Conservation (phyloP, 768 basidiomycete species). For the Termitomyces titanicus region DNA sequence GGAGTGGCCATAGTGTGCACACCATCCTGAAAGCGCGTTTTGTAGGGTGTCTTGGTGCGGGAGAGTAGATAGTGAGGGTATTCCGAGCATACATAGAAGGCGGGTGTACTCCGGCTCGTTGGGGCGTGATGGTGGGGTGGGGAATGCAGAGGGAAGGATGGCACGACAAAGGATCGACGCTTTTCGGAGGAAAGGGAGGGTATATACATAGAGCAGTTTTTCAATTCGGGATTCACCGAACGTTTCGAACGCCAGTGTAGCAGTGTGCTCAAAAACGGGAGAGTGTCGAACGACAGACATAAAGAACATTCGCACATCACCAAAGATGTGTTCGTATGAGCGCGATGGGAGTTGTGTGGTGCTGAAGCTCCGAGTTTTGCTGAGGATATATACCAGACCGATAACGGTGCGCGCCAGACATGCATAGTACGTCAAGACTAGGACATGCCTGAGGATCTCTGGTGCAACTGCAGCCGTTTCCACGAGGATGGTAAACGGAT, state of each 20-base stretch:
- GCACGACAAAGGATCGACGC: conserved; percentile 83
- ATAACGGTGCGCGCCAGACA: conserved; percentile 84
- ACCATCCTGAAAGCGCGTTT: conserved; percentile 87
- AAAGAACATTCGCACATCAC: conserved; percentile 84
- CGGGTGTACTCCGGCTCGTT: conserved; percentile 70
- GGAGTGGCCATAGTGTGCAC: conserved; percentile 81
- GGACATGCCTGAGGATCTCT: conserved; percentile 83
- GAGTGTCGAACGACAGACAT: conserved; percentile 90
- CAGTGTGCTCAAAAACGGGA: conserved; percentile 81
- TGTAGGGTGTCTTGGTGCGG: conserved; percentile 85
- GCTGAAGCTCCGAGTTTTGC: conserved; percentile 60
- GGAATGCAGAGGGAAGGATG: conserved; percentile 61
- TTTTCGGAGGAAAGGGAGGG: conserved; percentile 87
- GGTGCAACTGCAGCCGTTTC: conserved; percentile 90
- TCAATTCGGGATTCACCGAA: conserved; percentile 85
- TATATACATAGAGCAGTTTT: conserved; percentile 82
- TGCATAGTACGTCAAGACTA: conserved; percentile 89
- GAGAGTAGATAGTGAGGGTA: conserved; percentile 76
- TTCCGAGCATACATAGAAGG: conserved; percentile 68
- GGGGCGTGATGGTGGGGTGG: conserved; percentile 38
- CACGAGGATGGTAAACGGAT: conserved; percentile 86
- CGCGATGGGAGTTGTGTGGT: conserved; percentile 42
- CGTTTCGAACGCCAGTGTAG: conserved; percentile 72
- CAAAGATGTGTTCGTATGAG: conserved; percentile 70
- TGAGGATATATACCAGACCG: conserved; percentile 78